Conservation (phyloP, 106 monocot species). For the Dendrobium nobile region DNA sequence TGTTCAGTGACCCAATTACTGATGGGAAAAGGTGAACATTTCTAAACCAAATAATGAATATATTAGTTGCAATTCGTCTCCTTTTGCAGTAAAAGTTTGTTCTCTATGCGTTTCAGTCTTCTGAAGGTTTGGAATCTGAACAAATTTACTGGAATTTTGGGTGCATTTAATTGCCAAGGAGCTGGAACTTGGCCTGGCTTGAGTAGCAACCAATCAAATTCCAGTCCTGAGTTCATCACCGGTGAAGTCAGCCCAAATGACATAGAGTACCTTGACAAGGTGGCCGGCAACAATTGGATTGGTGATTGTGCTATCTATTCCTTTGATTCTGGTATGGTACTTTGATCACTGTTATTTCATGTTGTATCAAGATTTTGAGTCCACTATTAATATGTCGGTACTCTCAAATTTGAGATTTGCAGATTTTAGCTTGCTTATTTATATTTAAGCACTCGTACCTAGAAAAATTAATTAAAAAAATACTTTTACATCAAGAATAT, state of each 20-base stretch:
- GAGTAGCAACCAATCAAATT: neutral
- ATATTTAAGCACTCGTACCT: neutral
- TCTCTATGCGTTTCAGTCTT: slow-evolving; percentile 15
- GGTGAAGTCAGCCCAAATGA: slow-evolving; percentile 21
- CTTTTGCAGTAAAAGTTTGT: neutral
- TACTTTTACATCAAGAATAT: neutral
- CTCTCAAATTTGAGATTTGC: neutral
- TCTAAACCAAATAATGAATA: neutral
- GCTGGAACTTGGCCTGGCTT: slow-evolving; percentile 40
- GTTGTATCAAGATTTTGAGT: neutral
- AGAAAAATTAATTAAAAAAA: neutral
- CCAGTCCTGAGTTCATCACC: slow-evolving; percentile 9
- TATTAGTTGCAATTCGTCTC: neutral
- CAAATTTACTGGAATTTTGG: slow-evolving; percentile 27
- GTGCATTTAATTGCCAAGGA: slow-evolving; percentile 52
- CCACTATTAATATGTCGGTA: neutral
- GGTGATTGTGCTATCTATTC: slow-evolving; percentile 39
- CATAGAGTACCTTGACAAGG: slow-evolving; percentile 27
- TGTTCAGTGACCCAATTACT: slow-evolving; percentile 38
- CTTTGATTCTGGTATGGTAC: slow-evolving; percentile 25
- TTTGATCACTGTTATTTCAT: neutral
- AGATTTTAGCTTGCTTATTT: neutral
- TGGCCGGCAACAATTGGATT: slow-evolving; percentile 30
- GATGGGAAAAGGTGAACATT: slow-evolving; percentile 33
- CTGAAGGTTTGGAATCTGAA: slow-evolving; percentile 52